phyloP scores from a whole-genome alignment of 164 flowering plant genomes.

The Amborella trichopoda region DNA sequence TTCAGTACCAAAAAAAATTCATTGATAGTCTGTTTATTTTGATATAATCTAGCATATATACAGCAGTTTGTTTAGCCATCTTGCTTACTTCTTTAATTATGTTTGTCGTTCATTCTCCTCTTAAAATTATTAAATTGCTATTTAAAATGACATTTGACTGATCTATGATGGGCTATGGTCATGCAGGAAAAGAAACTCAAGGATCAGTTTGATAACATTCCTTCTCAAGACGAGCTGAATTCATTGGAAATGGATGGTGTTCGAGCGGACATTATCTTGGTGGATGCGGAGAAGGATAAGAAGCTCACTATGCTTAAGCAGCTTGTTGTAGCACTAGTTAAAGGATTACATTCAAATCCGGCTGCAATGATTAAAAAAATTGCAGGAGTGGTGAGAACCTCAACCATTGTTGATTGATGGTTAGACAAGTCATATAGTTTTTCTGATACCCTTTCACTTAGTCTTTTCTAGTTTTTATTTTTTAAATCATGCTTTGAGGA shows the following conservation, averaged over 20 bases:
- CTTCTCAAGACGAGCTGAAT: constrained; percentile 71
- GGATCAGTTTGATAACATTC: constrained; percentile 58
- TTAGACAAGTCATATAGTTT: too few species aligned
- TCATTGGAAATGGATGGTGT: constrained; percentile 57
- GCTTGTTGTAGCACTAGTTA: constrained; percentile 56
- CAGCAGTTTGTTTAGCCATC: too few species aligned
- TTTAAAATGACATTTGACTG: too few species aligned
- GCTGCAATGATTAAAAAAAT: constrained; percentile 84
- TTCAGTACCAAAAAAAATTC: too few species aligned
- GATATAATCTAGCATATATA: too few species aligned
- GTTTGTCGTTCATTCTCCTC: not conserved
- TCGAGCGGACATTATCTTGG: constrained; percentile 73
- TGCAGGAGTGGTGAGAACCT: constrained; percentile 67
- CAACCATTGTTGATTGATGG: not conserved
- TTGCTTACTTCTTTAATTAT: too few species aligned
- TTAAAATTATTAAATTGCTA: too few species aligned
- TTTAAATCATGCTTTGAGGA: too few species aligned
- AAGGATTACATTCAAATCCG: constrained; percentile 73
- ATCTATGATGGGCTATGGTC: too few species aligned
- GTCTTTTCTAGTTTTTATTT: too few species aligned
- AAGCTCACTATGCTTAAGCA: constrained; percentile 87
- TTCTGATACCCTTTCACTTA: too few species aligned
- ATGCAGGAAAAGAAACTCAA: constrained; percentile 73
- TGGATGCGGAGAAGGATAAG: constrained; percentile 76
- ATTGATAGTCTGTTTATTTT: too few species aligned